Conservation (phyloP, 1,139 yeast genomes). For the Taphrina betulina region DNA sequence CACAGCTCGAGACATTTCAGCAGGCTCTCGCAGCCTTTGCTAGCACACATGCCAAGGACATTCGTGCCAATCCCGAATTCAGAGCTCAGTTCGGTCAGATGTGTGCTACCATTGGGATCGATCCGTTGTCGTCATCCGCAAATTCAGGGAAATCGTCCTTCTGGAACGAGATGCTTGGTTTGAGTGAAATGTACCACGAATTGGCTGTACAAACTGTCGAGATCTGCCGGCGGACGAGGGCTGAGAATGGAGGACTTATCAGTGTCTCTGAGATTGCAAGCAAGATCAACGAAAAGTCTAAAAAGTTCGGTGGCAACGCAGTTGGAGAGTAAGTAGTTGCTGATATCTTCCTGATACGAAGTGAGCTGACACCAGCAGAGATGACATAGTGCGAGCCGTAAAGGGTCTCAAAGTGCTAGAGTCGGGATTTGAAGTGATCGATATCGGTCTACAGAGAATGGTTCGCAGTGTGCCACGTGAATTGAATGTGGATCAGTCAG, state of each 20-base stretch:
- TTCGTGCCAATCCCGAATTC: constrained; percentile 62
- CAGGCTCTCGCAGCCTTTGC: constrained; percentile 46
- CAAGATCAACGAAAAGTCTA: constrained; percentile 38
- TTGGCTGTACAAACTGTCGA: constrained; percentile 72
- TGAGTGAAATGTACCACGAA: constrained; percentile 61
- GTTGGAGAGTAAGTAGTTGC: constrained; percentile 14
- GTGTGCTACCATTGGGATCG: constrained; percentile 79
- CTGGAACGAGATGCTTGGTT: constrained; percentile 44
- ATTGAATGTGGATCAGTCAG: constrained; percentile 62
- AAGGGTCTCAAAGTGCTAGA: constrained; percentile 49
- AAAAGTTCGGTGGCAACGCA: constrained; percentile 43
- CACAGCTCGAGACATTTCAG: constrained; percentile 47
- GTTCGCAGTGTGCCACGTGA: constrained; percentile 55
- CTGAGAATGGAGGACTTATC: constrained; percentile 76
- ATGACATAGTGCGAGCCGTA: constrained; percentile 56
- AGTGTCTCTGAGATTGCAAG: constrained; percentile 58
- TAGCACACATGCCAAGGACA: constrained; percentile 61
- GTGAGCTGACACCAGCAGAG: too few relatives aligned
- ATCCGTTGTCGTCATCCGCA: constrained; percentile 59
- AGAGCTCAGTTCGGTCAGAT: constrained; percentile 69
- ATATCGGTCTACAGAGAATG: constrained; percentile 46
- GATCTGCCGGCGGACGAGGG: constrained; percentile 66
- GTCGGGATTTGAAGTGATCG: constrained; percentile 51
- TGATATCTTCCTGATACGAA: neutral
- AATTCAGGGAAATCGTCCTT: constrained; percentile 45